Evolutionary conservation across 2,329 filamentous ascomycete species (phyloP), one percentile per base, ranked within the genome.

Genomic region (Calonectria multiphialidica): DNA sequence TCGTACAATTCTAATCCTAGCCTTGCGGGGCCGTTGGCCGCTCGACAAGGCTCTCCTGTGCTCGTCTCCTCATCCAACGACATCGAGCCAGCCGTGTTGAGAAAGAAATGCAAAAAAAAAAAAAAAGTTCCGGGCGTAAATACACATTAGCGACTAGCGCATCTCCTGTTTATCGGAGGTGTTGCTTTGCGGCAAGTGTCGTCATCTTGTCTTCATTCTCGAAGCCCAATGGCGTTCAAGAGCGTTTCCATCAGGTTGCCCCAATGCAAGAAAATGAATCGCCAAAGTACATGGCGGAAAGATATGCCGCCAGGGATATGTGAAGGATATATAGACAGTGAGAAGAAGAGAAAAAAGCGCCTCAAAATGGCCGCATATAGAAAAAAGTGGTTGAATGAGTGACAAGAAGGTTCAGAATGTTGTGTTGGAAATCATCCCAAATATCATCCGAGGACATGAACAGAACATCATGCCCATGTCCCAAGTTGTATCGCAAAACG

Each of bases 141-240:
- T 80, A 78, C 73, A 80, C 78, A 77, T 80, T 78, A 75, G 76
- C 78, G 76, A 78, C 76, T 78, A 76, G 74, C 76, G 73, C 77
- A 74, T 73, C 70, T 72, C 72, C 67, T 62, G 25, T 37, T 37
- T 13, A 10, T 47, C 21, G 53, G 63, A 63, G 62, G 71, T 42
- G 57, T 70, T 65, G 62, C 67, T 69, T 64, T 72, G 68, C 45
- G 65, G 69, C 68, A 70, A 70, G 68, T 68, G 57, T 70, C 77
- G 71, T 72, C 62, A 72, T 71, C 69, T 69, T 70, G 55, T 74
- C 63, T 77, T 47, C 71, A 49, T 61, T 66, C 65, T 50, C 71
- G 49, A 66, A 50, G 64, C 63, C 59, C 55, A 62, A 47, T 47
- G 47, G 66, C 66, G 40, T 50, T 37, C 71, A 57, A 72, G 49